Base-by-base conservation (phyloP, 768 basidiomycete genomes). In the Trametes cinnabarina region DNA sequence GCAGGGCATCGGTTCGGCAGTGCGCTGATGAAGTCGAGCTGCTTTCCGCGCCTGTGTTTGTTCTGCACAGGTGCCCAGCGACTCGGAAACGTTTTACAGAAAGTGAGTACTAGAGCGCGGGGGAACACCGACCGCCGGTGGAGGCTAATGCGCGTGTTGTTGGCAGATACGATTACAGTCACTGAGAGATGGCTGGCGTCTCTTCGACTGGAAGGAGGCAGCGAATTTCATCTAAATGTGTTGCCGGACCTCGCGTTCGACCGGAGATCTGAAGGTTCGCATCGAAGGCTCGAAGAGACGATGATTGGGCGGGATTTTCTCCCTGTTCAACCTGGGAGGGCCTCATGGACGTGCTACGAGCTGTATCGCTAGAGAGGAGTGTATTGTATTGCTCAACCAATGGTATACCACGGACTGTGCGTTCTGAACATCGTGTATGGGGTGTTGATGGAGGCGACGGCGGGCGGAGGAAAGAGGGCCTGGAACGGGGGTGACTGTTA, bases 61-160 rank as follows among this genome's bases (percentile, higher is more conserved):
- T 0, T 51, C 63, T 51, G 30, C 40, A 59, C 64, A 88, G 85
- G 72, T 84, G 25, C 86, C 90, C 17, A 79, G 83, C 7, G 87
- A 93, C 66, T 89, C 88, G 8, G 93, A 94, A 71, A 82, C 79
- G 1, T 96, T 96, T 68, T 96, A 93, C 71, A 83, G 76, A 66
- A 92, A 91, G 92, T 91, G 63, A 51, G 86, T 64, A 39, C 23
- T 32, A 12, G 6, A 11, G 0, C 56, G 22, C 19, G 25, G 47
- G 32, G 17, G 8, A 23, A 20, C 15, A 30, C 48, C 32, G 26
- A 11, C 41, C 20, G 15, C 22, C 37, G 19, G 34, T 28, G 6
- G 30, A 37, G 34, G 25, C 51, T 48, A 37, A 28, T 44, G 39
- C n/a, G n/a, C n/a, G 43, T 59, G 30, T 25, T 37, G 32, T 57